Base-by-base conservation (phyloP, 2,329 filamentous ascomycete species). In the Blumeria hordei region DNA sequence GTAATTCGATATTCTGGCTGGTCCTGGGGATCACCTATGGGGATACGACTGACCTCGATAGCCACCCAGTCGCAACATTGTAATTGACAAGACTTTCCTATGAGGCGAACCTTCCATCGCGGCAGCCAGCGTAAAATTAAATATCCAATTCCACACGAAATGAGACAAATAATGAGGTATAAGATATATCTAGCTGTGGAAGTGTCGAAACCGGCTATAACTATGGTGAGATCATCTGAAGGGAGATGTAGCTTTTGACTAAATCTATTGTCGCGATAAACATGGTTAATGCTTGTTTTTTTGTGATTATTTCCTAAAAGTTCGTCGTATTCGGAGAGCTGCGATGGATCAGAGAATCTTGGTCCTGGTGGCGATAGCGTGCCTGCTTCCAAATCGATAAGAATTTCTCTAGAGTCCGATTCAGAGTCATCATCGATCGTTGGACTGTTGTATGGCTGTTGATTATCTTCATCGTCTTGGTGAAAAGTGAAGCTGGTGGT, bases 181-280 rank as follows among this genome's bases (percentile, higher is more conserved):
- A 80, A 59, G 1, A 74, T 67, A 62, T 80, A 83, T 1, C 92
- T 87, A 12, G 78, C 58, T 3, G 69, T 67, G 59, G 83, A 90
- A 3, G 88, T 95, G 53, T 75, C 79, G 67, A 96, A 98, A 0
- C 92, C 92, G 28, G 90, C 87, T 64, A 96, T 80, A 33, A 88
- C 90, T 62, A 95, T 88, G 0, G 88, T 95, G 59, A 98, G 72
- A 66, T 98, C 92, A 67, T 98, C 92, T 44, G 86, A 94, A 57
- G 80, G 74, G 68, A 98, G 88, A 67, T 95, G 92, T 28, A 95
- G 76, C 69, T 95, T 96, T 67, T 98, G 92, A 62, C 76, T 93
- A 33, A 76, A 72, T 56, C 85, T 78, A 44, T 78, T 77, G 10
- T 75, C 77, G 43, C 71, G 71, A 53, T 75, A 77, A 58, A 71